Evolutionary conservation across 345 rosid species (phyloP).

Genomic region (Citrus trifoliata): DNA sequence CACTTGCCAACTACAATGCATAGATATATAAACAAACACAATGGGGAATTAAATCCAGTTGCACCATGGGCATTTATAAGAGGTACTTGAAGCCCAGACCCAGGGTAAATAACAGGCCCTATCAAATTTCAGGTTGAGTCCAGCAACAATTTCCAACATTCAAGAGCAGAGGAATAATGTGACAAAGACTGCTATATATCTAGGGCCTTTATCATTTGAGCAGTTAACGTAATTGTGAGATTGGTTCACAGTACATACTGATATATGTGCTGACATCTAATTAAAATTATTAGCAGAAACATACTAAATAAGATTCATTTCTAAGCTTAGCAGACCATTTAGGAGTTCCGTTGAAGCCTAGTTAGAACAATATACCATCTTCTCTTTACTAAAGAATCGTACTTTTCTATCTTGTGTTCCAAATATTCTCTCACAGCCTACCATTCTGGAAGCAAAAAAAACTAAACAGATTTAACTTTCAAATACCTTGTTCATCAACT

Average conservation of each 20-base stretch:
- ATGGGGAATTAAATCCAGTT: background rate
- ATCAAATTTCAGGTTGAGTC: background rate
- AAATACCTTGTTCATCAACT: conserved; percentile 51
- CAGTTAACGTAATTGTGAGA: background rate
- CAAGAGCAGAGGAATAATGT: background rate
- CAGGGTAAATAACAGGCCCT: background rate
- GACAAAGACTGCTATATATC: background rate
- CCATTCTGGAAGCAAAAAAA: background rate
- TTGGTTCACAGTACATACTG: background rate
- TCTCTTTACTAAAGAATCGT: no score
- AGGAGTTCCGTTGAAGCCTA: background rate
- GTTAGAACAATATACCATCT: background rate
- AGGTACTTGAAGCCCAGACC: background rate
- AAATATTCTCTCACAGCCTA: background rate
- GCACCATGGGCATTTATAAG: background rate
- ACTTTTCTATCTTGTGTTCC: background rate
- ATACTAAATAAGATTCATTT: background rate
- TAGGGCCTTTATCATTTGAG: background rate
- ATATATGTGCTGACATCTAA: background rate
- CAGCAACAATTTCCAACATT: background rate
- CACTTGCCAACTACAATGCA: background rate
- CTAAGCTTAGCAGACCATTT: background rate
- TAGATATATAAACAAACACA: background rate
- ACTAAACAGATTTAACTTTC: background rate
- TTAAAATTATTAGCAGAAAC: background rate